Percentiles rank a stretch among this genome's conserved stretches.
These are phyloP conservation scores for Colletotrichum spaethianum DNA, from an alignment of 2,329 filamentous ascomycete species.

Conservation along the genomic window DNA sequence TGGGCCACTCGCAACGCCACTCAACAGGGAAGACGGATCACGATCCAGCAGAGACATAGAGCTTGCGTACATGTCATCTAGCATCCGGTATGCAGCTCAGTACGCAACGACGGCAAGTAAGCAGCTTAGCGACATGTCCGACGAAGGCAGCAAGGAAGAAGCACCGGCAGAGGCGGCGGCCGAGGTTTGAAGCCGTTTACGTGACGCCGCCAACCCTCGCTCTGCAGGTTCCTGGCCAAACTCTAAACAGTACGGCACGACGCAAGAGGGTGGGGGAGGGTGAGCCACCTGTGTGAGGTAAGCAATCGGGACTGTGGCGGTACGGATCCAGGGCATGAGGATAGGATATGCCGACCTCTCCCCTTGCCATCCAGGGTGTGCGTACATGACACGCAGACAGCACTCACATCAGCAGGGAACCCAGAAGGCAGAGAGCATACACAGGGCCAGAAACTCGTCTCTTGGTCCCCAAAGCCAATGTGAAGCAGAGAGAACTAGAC, in stretches of 20 bases:
- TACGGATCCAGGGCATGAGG: background rate
- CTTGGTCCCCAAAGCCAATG: background rate
- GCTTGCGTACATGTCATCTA: constrained; percentile 7
- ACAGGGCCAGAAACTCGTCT: background rate
- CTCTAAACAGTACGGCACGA: constrained; percentile 25
- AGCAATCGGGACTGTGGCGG: constrained; percentile 22
- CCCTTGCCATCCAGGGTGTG: background rate
- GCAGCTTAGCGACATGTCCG: constrained; percentile 4
- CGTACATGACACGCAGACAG: background rate
- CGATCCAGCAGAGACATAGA: constrained; percentile 26
- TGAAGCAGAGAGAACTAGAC: background rate
- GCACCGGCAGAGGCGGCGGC: constrained; percentile 35
- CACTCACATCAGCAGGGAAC: background rate
- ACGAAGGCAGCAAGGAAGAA: constrained; percentile 15
- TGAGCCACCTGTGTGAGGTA: constrained; percentile 14
- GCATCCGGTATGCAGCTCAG: constrained; percentile 10
- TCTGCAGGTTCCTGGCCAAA: constrained; percentile 31
- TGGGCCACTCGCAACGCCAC: constrained; percentile 1
- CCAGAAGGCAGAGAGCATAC: background rate
- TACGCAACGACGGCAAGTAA: background rate
- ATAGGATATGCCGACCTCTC: background rate
- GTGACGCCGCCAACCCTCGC: constrained; percentile 19
- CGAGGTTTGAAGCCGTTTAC: constrained; percentile 24
- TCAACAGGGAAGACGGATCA: constrained; percentile 23
- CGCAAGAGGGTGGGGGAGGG: constrained; percentile 5